Conservation (phyloP, 2,329 filamentous ascomycete genomes). For the Fusarium coicis region DNA sequence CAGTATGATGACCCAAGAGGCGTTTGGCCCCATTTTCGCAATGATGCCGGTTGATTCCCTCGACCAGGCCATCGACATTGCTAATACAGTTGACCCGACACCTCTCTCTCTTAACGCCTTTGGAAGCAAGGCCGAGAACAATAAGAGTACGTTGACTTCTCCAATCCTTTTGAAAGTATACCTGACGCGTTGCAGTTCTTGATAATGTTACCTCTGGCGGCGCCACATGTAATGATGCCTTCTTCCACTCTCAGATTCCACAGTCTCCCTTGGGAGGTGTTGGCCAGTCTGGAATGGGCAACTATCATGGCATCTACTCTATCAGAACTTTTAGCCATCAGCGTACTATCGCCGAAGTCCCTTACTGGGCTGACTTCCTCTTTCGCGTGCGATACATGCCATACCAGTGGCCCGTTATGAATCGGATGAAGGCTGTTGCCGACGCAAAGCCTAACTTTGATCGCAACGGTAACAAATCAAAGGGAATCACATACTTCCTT, state of each 20-base stretch:
- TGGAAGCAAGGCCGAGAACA: conserved; percentile 80
- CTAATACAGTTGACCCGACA: conserved; percentile 83
- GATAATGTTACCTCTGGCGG: conserved; percentile 58
- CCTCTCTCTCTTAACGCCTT: conserved; percentile 88
- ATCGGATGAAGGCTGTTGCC: conserved; percentile 56
- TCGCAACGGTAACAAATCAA: conserved; percentile 64
- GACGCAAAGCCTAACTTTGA: conserved; percentile 68
- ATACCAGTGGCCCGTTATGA: conserved; percentile 60
- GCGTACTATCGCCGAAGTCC: conserved; percentile 51
- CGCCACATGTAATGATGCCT: conserved; percentile 62
- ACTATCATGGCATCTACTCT: conserved; percentile 61
- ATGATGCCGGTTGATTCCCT: conserved; percentile 81
- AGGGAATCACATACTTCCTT: conserved; percentile 65
- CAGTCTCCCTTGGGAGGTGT: conserved; percentile 61
- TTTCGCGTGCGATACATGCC: conserved; percentile 76
- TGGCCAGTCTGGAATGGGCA: conserved; percentile 59
- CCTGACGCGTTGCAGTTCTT: conserved; percentile 51
- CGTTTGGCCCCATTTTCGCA: conserved; percentile 91
- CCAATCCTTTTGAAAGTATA: background rate
- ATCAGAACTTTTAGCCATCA: conserved; percentile 57
- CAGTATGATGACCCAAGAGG: conserved; percentile 86
- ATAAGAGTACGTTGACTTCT: conserved; percentile 67
- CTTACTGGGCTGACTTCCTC: conserved; percentile 57
- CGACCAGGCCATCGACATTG: conserved; percentile 86
- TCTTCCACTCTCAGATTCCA: conserved; percentile 56